Base-by-base conservation (phyloP, 176 grass and related monocot species). In the Triticum dicoccoides region DNA sequence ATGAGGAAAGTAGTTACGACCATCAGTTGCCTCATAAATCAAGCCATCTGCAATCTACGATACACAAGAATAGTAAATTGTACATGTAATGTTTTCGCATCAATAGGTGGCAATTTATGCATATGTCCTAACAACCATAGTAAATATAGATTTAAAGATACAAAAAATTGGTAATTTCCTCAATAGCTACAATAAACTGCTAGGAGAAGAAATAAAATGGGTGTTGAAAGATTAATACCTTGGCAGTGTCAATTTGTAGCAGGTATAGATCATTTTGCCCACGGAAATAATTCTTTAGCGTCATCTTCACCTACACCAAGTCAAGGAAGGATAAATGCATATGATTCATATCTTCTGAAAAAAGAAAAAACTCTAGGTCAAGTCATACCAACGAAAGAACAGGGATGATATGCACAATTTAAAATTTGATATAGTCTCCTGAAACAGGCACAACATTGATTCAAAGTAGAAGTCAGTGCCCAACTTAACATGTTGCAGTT, bases 1-100 rank as follows among this genome's bases (percentile, higher is more conserved):
- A 91, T 95, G 95, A 71, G 95, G 92, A 38, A 97, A 97, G 73
- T 89, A 86, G 33, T 84, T 97, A 37, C 79, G 82, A 64, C 65
- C 87, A 80, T 97, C 87, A n/a, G 76, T 87, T 17, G 84, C 47
- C 87, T 95, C 95, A 86, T 93, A 93, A 87, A 95, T 72, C 86
- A 95, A 79, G 11, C 89, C 95, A 72, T 95, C 83, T 65, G 86
- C 69, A 84, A 95, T 75, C 95, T 97, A 77, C 56, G 39, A 82
- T 77, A 72, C 63, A 76, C 27, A 76, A 61, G 35, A 76, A 42
- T 11, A 74, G 15, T 47, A 61, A 84, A 30, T 30, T 30, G 41
- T 44, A n/a, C 10, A 69, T 62, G 7, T 39, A 37, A 81, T 30
- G 65, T 81, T 4, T 61, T 62, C 8, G 20, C 23, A 84, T 8